Evolutionary conservation across 176 grass and related monocot species (phyloP).

Genomic region (Oryza longistaminata): DNA sequence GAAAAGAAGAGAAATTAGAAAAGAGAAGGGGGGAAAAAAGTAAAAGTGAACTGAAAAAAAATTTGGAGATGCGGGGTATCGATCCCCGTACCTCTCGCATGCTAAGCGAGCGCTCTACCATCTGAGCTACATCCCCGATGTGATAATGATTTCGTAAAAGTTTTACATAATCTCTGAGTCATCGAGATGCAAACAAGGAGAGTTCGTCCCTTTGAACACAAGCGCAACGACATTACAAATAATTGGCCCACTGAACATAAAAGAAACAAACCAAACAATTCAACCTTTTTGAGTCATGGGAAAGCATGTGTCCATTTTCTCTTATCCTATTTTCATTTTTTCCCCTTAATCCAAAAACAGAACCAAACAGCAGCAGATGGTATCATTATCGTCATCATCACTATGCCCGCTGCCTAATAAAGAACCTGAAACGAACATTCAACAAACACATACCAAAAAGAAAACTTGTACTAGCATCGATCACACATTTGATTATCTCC

Average conservation of each 20-base stretch:
- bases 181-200: conserved; percentile 23
- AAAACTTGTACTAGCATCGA: too few relatives aligned
- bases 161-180: too few relatives aligned
- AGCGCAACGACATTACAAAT: not conserved
- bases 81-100: conserved; percentile 94
- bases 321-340: not conserved
- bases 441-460: too few relatives aligned
- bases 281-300: not conserved
- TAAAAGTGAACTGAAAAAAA: too few relatives aligned
- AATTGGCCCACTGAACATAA: not conserved
- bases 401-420: too few relatives aligned
- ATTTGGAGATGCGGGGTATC: conserved; percentile 81
- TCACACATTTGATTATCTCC: too few relatives aligned
- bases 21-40: too few relatives aligned
- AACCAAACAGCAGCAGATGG: too few relatives aligned
- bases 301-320: not conserved
- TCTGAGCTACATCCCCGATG: conserved; percentile 90
- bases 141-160: too few relatives aligned
- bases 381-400: too few relatives aligned
- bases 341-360: not conserved
- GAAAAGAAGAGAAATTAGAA: too few relatives aligned
- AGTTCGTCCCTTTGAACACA: not conserved
- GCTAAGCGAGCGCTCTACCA: conserved; percentile 98
- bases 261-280: not conserved
- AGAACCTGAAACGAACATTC: too few relatives aligned